Evolutionary conservation across 2,329 filamentous ascomycete species (phyloP).

Genomic region (Sphaerulina vaccinii): DNA sequence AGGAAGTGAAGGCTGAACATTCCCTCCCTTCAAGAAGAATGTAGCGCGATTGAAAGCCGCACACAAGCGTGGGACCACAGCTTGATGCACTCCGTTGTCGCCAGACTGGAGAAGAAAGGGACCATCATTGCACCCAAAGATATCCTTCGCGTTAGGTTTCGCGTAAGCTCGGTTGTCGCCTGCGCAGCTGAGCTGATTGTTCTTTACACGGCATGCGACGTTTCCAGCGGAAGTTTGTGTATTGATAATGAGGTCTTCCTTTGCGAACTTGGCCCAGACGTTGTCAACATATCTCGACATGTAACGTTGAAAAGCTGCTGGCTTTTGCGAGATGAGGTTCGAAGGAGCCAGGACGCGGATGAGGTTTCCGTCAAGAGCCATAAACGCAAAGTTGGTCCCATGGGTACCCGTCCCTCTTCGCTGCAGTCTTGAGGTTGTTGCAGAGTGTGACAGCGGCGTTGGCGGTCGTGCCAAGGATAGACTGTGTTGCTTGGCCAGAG

Average conservation of each 20-base stretch:
- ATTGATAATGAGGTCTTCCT: slow-evolving; percentile 56
- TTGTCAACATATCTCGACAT: slow-evolving; percentile 52
- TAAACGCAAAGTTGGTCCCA: slow-evolving; percentile 62
- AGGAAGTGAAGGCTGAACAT: slow-evolving; percentile 46
- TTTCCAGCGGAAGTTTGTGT: slow-evolving; percentile 61
- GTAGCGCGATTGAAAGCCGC: slow-evolving; percentile 75
- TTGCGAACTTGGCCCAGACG: slow-evolving; percentile 51
- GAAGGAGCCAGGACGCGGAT: slow-evolving; percentile 45
- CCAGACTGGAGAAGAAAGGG: slow-evolving; percentile 52
- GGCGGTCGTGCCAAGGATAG: slow-evolving; percentile 58
- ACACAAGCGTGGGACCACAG: slow-evolving; percentile 67
- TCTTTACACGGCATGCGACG: slow-evolving; percentile 51
- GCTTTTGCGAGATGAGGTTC: slow-evolving; percentile 45
- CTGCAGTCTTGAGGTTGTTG: slow-evolving; percentile 54
- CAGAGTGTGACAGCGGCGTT: slow-evolving; percentile 58
- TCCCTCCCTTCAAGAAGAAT: slow-evolving; percentile 53
- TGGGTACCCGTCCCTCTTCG: slow-evolving; percentile 52
- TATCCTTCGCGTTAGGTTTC: slow-evolving; percentile 60
- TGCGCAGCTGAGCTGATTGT: slow-evolving; percentile 44
- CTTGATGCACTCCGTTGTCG: slow-evolving; percentile 46
- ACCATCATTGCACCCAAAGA: slow-evolving; percentile 65
- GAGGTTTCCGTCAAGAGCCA: slow-evolving; percentile 34
- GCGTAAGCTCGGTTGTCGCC: slow-evolving; percentile 48
- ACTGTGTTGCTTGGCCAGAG: slow-evolving; percentile 43
- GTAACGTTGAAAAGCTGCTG: slow-evolving; percentile 50